phyloP scores from a whole-genome alignment of 1,284 basidiomycete genomes.

The Cryptococcus sp. region DNA sequence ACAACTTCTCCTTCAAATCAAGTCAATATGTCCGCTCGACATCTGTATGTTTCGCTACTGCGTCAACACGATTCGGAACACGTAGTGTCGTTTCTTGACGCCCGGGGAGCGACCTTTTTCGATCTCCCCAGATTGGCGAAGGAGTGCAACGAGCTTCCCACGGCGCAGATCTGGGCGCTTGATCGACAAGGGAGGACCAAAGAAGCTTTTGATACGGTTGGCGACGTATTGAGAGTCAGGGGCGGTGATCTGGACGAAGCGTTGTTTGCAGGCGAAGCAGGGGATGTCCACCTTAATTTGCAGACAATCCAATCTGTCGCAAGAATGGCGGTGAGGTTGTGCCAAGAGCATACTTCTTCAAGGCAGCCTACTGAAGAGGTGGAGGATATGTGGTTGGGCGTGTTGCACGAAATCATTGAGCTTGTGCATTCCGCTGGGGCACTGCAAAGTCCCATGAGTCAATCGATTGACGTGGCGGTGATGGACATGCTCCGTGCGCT shows the following conservation, averaged over 20 bases:
- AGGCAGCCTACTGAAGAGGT: slow-evolving; percentile 51
- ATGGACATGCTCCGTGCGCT: slow-evolving; percentile 2
- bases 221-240: slow-evolving; percentile 62
- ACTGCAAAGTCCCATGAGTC: slow-evolving; percentile 6
- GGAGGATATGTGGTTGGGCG: slow-evolving; percentile 88
- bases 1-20: slow-evolving; percentile 46
- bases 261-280: slow-evolving; percentile 48
- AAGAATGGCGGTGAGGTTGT: slow-evolving; percentile 66
- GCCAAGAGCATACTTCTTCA: slow-evolving; percentile 63
- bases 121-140: slow-evolving; percentile 63
- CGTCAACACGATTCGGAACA: slow-evolving; percentile 67
- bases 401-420: slow-evolving; percentile 77
- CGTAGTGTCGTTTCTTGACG: slow-evolving; percentile 69
- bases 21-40: slow-evolving; percentile 59
- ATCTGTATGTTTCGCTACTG: slow-evolving; percentile 69
- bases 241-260: slow-evolving; percentile 59
- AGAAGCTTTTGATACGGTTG: slow-evolving; percentile 68
- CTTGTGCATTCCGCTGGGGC: slow-evolving; percentile 69
- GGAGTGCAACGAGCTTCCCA: slow-evolving; percentile 71
- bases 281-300: slow-evolving; percentile 55
- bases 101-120: slow-evolving; percentile 61
- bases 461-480: neutral
- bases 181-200: slow-evolving; percentile 66
- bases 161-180: slow-evolving; percentile 81
- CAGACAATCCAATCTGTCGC: slow-evolving; percentile 56